A percentile compares a stretch with the other conserved stretches of the same genome.
Evolutionary conservation across 176 grass and related monocot genomes (phyloP).

Genomic region (Neostapfia colusana): DNA sequence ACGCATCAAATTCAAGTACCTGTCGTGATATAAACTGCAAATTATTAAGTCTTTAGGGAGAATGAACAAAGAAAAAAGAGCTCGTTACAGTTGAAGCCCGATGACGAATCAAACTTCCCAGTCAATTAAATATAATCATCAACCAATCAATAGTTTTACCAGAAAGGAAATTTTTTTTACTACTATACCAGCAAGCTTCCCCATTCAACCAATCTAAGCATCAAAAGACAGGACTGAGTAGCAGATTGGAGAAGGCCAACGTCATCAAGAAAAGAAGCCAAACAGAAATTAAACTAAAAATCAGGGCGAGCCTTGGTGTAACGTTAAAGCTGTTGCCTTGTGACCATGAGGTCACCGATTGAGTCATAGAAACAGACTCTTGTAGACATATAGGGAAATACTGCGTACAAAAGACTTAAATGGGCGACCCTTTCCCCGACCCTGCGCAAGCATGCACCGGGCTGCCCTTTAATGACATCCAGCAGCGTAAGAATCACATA

Average conservation of each 20-base stretch:
- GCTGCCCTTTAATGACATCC: not conserved
- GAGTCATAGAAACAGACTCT: too few relatives aligned
- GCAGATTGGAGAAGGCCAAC: not conserved
- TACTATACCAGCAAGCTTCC: not conserved
- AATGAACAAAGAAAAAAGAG: not conserved
- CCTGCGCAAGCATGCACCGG: too few relatives aligned
- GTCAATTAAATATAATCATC: not conserved
- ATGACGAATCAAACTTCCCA: not conserved
- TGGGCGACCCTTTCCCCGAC: too few relatives aligned
- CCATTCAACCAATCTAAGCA: conserved; percentile 2
- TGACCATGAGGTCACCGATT: too few relatives aligned
- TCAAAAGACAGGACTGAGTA: not conserved
- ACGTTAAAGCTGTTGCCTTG: too few relatives aligned
- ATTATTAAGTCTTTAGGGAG: conserved; percentile 9
- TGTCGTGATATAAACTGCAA: conserved; percentile 29
- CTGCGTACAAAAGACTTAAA: too few relatives aligned
- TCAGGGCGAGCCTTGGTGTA: too few relatives aligned
- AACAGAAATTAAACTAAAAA: not conserved
- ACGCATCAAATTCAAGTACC: conserved; percentile 8
- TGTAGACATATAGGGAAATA: too few relatives aligned
- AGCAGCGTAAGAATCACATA: not conserved
- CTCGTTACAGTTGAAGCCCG: not conserved
- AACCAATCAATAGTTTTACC: not conserved
- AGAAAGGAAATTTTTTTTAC: not conserved
- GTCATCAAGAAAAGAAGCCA: not conserved